These are phyloP conservation scores for Nakazawaea laoshanensis DNA, from an alignment of 805 yeast genomes.

Conservation along the genomic window DNA sequence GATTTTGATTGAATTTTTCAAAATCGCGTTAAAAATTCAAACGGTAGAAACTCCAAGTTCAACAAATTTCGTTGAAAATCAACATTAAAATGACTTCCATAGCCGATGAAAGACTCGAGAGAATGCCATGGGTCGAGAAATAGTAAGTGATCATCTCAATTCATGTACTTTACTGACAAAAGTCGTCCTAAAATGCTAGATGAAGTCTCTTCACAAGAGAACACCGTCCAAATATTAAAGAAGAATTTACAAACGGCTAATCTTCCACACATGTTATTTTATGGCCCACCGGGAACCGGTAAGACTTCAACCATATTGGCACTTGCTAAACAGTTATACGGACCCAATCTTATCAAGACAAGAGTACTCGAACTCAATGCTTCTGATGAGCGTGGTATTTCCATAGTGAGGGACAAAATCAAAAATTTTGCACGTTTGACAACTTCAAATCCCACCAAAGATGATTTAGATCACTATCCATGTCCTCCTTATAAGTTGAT, in stretches of 20 bases:
- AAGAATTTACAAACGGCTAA: conserved; percentile 74
- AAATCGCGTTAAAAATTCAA: too few relatives aligned
- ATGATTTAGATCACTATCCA: conserved; percentile 68
- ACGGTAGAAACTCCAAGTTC: too few relatives aligned
- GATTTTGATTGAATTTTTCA: too few relatives aligned
- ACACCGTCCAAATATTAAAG: conserved; percentile 76
- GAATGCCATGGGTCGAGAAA: conserved; percentile 90
- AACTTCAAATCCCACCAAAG: conserved; percentile 69
- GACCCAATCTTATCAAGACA: conserved; percentile 56
- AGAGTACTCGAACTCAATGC: conserved; percentile 82
- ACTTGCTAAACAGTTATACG: conserved; percentile 70
- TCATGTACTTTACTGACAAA: conserved; percentile 4
- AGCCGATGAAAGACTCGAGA: conserved; percentile 33
- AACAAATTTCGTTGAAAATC: too few relatives aligned
- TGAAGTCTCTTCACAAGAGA: conserved; percentile 89
- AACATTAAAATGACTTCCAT: too few relatives aligned
- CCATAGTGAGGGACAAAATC: conserved; percentile 78
- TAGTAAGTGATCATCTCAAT: conserved; percentile 30
- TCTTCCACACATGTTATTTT: conserved; percentile 84
- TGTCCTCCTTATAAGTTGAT: conserved; percentile 96
- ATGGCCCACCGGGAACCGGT: conserved; percentile 94
- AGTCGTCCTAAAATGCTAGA: conserved; percentile 79
- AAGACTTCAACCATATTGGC: conserved; percentile 86
- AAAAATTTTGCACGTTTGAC: conserved; percentile 81
- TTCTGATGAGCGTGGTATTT: conserved; percentile 85